Base-by-base conservation (phyloP, 1,139 yeast genomes). In the Kodamaea sp. region DNA sequence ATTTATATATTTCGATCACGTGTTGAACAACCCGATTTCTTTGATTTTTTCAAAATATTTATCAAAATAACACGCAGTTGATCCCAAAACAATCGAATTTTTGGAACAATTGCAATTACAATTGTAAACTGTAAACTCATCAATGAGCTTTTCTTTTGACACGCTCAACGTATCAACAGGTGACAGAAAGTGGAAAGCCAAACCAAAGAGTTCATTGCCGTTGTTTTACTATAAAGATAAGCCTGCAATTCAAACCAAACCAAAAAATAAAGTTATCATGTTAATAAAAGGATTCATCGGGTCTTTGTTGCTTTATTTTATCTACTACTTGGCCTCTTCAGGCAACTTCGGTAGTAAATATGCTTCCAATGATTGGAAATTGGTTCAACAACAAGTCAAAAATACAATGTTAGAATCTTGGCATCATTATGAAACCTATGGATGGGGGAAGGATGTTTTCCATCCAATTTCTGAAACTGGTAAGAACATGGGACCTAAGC, bases 401-500 rank as follows among this genome's bases (percentile, higher is more conserved):
- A 58, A 70, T 29, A 89, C 80, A 6, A 86, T 90, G 56, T 65
- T 80, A 45, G 82, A 80, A 35, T 78, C 94, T 8, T 90, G 97
- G 96, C 69, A 69, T 29, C 85, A 85, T 37, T 90, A 90, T 54
- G 80, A 78, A 38, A 64, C 71, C 36, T 72, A 84, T 52, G 97
- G 87, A 0, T 89, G 95, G 94, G 97, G 97, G 2, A 68, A 66
- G 42, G 95, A 85, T 50, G 74, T 78, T 3, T 85, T 81, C 53
- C 63, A 66, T 24, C 76, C 97, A 0, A 57, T 84, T 12, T 58
- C 73, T 9, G 75, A 79, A 39, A 58, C 53, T 1, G 89, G 88
- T n/a, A 68, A 74, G 43, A 85, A 88, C 54, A 84, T 88, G 89
- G 90, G 88, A 1, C 81, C 81, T 6, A 62, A 73, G 42, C 97